Evolutionary conservation across 495 filamentous ascomycete species (phyloP), one percentile per base, ranked within the genome.

Genomic region (Podospora anserina): DNA sequence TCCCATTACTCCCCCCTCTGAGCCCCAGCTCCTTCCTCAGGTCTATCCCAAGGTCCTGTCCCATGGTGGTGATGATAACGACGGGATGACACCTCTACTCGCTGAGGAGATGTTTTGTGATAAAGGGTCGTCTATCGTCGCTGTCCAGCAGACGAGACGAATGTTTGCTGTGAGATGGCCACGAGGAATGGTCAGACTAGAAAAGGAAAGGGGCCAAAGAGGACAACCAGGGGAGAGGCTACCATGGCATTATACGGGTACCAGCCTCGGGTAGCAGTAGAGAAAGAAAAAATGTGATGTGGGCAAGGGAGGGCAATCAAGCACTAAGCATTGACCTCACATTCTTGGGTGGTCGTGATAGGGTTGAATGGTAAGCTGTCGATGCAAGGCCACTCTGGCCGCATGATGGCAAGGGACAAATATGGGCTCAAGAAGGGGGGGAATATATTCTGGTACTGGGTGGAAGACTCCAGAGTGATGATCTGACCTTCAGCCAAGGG

Each of bases 81-180:
- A 70, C 13, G 16, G 55, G 34, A 53, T 27, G 20, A 56, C 63
- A 71, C 67, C 67, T 69, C 71, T 5, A 66, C 54, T 65, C 69
- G 39, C 66, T 62, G 65, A 64, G 64, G 66, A 66, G 44, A 63
- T 23, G 60, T 63, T 58, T 63, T 55, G 28, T 57, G 54, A 30
- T 53, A 39, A 54, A 68, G 72, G 61, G 65, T 72, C 70, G 67
- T 71, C 62, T 55, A 69, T 77, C 72, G 70, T 72, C 70, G 72
- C 74, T 75, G 77, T 66, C 73, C 76, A 71, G 75, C 75, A 78
- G 76, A 69, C 71, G 61, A 69, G 66, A 69, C 69, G 71, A 69
- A 58, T 44, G 61, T 28, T 70, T 44, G 4, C 53, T n/a, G 67
- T 54, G 61, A 60, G 39, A 16, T 27, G 32, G 23, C 19, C 55